Evolutionary conservation across 1,284 basidiomycete species (phyloP), one percentile per base, ranked within the genome.

Genomic region (Fomes fomentarius): DNA sequence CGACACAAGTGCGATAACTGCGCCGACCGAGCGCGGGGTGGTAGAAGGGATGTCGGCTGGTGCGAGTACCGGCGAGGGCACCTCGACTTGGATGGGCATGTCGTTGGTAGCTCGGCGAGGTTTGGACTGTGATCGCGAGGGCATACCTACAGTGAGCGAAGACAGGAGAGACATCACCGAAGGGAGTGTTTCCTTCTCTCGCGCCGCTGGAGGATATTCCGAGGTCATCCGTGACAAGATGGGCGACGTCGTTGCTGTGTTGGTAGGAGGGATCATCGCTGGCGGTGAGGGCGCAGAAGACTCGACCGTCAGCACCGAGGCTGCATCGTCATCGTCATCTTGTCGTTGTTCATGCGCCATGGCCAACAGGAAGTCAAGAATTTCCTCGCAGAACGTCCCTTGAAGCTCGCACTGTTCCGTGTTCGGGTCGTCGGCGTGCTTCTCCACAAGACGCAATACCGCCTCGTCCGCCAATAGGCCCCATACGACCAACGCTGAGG

Each of bases 151-250:
- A 0, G 86, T 75, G 15, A 90, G 70, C 0, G 84, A 83, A 2
- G 84, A 82, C 10, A 87, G 61, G 21, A 88, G 69, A 1, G 84
- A 85, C 77, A 86, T 86, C 47, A 87, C 80, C 10, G 78, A 82
- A 1, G 83, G 82, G 21, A 85, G 66, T 0, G 74, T 72, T 2
- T 81, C 79, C 58, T 73, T 78, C 40, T 78, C 73, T 47, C 69
- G 70, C 34, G 56, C 47, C 2, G 52, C 33, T 50, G 49, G 2
- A 34, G 74, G 73, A 43, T 74, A 74, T 12, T 87, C 85, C 8
- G 80, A 80, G 53, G 84, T 82, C 57, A 78, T 75, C 51, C 84
- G 74, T 0, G 85, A 81, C 24, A 83, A 61, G 25, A 76, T 71
- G 0, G 87, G 85, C 0, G 83, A 82, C 11, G 72, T 59, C 2